Percentiles rank a stretch among this genome's conserved stretches.
Evolutionary conservation across 164 flowering plant genomes (phyloP).

Genomic region (Brasenia schreberi): DNA sequence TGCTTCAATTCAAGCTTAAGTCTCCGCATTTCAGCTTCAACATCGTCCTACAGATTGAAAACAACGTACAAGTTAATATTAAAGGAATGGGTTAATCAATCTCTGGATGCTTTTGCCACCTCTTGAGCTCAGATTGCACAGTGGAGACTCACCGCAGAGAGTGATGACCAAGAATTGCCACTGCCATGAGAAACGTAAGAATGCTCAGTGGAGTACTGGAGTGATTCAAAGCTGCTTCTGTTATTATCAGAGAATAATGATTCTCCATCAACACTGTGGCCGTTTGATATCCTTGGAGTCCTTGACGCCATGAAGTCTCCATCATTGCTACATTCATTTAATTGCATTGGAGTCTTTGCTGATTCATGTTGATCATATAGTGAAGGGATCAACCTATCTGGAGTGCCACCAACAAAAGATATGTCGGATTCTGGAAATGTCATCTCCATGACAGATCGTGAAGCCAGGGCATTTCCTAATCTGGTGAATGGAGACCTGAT

Average conservation of each 20-base stretch:
- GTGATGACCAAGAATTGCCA: conserved; percentile 16
- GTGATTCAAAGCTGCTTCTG: conserved; percentile 26
- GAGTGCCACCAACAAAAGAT: conserved; percentile 53
- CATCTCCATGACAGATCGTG: conserved; percentile 14
- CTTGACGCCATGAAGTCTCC: conserved; percentile 5
- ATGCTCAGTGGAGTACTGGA: conserved; percentile 1
- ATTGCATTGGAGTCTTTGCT: conserved; percentile 9
- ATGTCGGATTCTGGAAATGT: conserved; percentile 36
- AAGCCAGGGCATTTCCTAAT: conserved; percentile 10
- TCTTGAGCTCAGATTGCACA: neutral
- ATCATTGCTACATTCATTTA: conserved; percentile 14
- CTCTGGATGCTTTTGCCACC: neutral
- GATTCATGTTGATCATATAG: conserved; percentile 23
- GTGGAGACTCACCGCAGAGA: conserved; percentile 11
- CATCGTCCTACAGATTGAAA: conserved; percentile 26
- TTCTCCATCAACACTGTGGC: conserved; percentile 13
- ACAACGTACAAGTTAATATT: neutral
- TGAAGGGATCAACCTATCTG: conserved; percentile 23
- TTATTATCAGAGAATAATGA: conserved; percentile 3
- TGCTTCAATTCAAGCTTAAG: conserved; percentile 57
- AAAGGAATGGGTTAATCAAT: neutral
- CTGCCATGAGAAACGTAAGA: conserved; percentile 8
- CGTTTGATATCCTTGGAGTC: conserved; percentile 18
- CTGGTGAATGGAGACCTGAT: conserved; percentile 33
- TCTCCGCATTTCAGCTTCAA: conserved; percentile 62